Percentiles rank a stretch among this genome's conserved stretches.
These are phyloP conservation scores for Bremia lactucae DNA, from an alignment of 352 stramenopile species.

Conservation along the genomic window DNA sequence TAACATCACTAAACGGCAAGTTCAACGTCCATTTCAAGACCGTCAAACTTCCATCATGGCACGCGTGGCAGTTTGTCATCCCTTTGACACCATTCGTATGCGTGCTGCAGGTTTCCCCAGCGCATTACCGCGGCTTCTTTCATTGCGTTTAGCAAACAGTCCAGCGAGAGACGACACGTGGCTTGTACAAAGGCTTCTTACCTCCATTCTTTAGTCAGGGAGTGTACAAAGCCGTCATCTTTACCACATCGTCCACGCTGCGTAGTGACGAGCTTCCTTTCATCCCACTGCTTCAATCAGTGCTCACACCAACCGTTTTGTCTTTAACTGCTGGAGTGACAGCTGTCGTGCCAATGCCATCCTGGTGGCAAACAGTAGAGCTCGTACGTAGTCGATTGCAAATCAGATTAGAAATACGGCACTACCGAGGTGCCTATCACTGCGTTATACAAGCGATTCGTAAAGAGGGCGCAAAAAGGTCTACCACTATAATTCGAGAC, in stretches of 20 bases:
- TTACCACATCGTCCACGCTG: constrained; percentile 57
- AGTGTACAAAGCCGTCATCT: constrained; percentile 86
- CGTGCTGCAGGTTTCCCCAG: constrained; percentile 67
- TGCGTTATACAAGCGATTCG: constrained; percentile 49
- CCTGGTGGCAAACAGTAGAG: constrained; percentile 61
- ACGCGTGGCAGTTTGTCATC: constrained; percentile 71
- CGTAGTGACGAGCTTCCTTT: constrained; percentile 40
- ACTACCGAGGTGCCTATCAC: constrained; percentile 44
- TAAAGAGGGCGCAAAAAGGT: constrained; percentile 59
- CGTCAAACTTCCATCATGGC: too few species aligned
- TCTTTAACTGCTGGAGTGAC: constrained; percentile 35
- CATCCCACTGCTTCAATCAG: constrained; percentile 21
- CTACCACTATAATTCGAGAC: constrained; percentile 77
- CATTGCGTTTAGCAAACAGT: constrained; percentile 56
- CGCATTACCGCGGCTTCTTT: constrained; percentile 48
- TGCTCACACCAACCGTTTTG: constrained; percentile 33
- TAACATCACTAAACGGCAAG: too few species aligned
- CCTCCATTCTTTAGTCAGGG: constrained; percentile 82
- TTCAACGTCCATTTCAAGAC: too few species aligned
- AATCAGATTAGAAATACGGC: constrained; percentile 42
- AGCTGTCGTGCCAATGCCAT: constrained; percentile 61
- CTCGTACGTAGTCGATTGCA: constrained; percentile 78
- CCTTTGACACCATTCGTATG: constrained; percentile 81
- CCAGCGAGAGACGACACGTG: constrained; percentile 41
- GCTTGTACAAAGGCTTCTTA: constrained; percentile 79